Percentiles rank a stretch among this genome's conserved stretches.
Evolutionary conservation across 2,329 filamentous ascomycete species (phyloP).

Genomic region (Conoideocrella luteorostrata): DNA sequence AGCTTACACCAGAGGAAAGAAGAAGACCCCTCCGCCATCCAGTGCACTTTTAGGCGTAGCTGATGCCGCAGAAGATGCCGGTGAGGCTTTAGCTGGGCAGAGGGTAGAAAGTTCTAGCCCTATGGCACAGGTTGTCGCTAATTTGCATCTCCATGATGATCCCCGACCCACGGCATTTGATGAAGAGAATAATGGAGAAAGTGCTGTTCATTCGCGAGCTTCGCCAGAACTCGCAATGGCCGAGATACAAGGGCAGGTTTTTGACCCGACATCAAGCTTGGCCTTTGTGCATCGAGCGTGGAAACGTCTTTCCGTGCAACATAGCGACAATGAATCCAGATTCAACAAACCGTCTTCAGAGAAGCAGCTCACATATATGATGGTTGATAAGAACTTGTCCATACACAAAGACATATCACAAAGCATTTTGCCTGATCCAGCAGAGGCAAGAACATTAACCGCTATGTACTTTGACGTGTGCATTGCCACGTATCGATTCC

Average conservation of each 20-base stretch:
- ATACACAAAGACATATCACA: neutral
- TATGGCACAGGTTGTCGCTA: neutral
- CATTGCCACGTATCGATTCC: conserved; percentile 52
- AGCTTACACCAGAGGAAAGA: conserved; percentile 26
- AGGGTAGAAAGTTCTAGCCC: no score
- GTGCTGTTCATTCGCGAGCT: no score
- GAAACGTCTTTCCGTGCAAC: conserved; percentile 31
- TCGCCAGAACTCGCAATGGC: conserved; percentile 41
- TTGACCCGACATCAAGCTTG: conserved; percentile 44
- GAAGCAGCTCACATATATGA: neutral
- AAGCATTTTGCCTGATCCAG: conserved; percentile 29
- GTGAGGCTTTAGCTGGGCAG: no score
- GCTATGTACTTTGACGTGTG: conserved; percentile 54
- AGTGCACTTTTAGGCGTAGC: neutral
- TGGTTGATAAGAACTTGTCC: neutral
- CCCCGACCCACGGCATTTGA: neutral
- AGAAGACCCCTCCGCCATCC: conserved; percentile 25
- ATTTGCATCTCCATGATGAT: neutral
- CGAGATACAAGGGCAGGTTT: conserved; percentile 46
- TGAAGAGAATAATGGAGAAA: conserved; percentile 28
- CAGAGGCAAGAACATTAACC: conserved; percentile 29
- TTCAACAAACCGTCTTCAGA: neutral
- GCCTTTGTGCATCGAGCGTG: conserved; percentile 48
- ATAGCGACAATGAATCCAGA: neutral
- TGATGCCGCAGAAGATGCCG: neutral